Base-by-base conservation (phyloP, 257 asterid species). In the Linderniella brevidens region DNA sequence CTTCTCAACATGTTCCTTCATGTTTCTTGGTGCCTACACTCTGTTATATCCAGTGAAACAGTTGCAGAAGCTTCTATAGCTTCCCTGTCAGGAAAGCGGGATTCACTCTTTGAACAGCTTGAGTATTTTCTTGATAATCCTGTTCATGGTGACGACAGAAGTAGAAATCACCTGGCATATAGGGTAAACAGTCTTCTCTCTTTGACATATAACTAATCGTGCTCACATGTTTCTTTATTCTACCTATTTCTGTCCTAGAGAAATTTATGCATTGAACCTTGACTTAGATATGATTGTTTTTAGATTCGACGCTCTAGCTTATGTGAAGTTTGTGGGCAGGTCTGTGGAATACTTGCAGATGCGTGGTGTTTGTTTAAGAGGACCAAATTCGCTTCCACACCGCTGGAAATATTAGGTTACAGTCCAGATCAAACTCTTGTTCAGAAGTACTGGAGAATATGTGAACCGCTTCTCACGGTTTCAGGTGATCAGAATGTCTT, bases 1-100 rank as follows among this genome's bases (percentile, higher is more conserved):
- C 93, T 88, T 56, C 82, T 84, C 42, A 88, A 88, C 76, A 85
- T 88, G 98, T 80, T 65, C 75, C 66, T 88, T 74, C 80, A 88
- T 71, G 82, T 84, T 70, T 65, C 79, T 36, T 88, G 98, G 98
- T 67, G 85, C 78, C 72, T 80, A 66, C 76, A 73, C 53, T 61
- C 92, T 37, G 55, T 78, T 54, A 16, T 73, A 62, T 68, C 71
- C 20, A 71, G 78, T 66, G 84, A 79, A 44, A 74, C 74, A 46
- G 96, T 88, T 55, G 53, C 73, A 0, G 93, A 84, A 76, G 64
- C 71, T 50, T 66, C 73, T 37, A 32, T 84, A 56, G 61, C 78
- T 67, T 78, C 87, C 55, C 72, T 81, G 58, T 35, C 67, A 44
- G 65, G 46, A 53, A 85, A 84, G 62, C 92, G 93, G 35, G 69